Evolutionary conservation across 23 red algal species (phyloP).

Genomic region (Gracilaria caudata): DNA sequence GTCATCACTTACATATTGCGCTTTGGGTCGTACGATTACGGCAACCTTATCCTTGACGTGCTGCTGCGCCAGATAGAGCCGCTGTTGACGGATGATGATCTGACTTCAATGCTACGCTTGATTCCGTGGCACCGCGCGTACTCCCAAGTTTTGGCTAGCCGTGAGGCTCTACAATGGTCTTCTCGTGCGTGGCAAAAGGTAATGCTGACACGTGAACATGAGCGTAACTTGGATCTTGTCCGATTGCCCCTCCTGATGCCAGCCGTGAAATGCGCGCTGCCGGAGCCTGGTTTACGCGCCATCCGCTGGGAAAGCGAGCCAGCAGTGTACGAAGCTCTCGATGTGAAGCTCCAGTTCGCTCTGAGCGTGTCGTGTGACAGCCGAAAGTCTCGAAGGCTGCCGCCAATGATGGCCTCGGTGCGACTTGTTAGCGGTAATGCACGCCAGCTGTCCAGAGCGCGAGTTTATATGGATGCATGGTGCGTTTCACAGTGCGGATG

Average conservation of each 20-base stretch:
- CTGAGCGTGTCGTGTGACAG: slow-evolving; percentile 3
- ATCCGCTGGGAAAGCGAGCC: slow-evolving; percentile 32
- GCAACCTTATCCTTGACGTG: slow-evolving; percentile 5
- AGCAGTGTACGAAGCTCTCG: not conserved
- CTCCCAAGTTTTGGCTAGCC: not conserved
- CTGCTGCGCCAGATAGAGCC: slow-evolving; percentile 5
- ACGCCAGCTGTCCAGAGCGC: not conserved
- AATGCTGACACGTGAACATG: not conserved
- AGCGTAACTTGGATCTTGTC: not conserved
- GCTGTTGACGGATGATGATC: not conserved
- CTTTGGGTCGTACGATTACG: slow-evolving; percentile 21
- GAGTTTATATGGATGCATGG: not conserved
- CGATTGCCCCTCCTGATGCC: slow-evolving; percentile 18
- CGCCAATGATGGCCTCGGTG: slow-evolving; percentile 1
- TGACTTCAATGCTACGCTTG: not conserved
- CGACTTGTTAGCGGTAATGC: slow-evolving; percentile 11
- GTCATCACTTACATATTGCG: slow-evolving; percentile 12
- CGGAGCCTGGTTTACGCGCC: slow-evolving; percentile 6
- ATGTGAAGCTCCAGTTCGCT: slow-evolving; percentile 12
- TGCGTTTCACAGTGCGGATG: slow-evolving; percentile 12
- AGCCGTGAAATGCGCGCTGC: slow-evolving; percentile 7
- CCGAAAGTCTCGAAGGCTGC: slow-evolving; percentile 17
- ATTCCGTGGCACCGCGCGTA: slow-evolving; percentile 23
- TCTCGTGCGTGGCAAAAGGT: slow-evolving; percentile 17
- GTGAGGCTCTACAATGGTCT: slow-evolving; percentile 29